Base-by-base conservation (phyloP, 176 grass and related monocot genomes). In the Musa itinerans region DNA sequence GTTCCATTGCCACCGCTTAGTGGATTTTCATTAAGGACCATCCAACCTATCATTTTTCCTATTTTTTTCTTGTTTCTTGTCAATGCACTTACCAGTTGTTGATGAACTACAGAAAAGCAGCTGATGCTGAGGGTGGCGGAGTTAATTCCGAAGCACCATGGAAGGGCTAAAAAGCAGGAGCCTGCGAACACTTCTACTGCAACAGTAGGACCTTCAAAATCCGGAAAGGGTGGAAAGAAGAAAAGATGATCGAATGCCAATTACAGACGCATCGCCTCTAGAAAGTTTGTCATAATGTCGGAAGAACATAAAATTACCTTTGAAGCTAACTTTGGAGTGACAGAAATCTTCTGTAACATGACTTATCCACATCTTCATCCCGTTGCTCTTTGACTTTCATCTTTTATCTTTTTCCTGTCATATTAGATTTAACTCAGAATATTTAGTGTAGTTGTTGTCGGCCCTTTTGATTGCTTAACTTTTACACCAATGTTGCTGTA, bases 91-190 rank as follows among this genome's bases (percentile, higher is more conserved):
- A 22, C 4, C 34, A 43, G 34, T 34, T 8, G 13, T 27, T 15
- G 26, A 16, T 68, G 24, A 26, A 74, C 78, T 83, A 54, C 86
- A 93, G 94, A 89, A 83, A 98, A 98, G 72, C 84, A 89, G 55
- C 79, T 98, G 68, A 86, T 93, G 94, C 72, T 93, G 76, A 84
- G 85, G 83, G 68, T 98, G 65, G 90, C 90, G 61, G 94, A 87
- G 84, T 74, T 98, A 66, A 88, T 98, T 75, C 94, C 94, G 53
- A 93, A 93, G 82, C 90, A 98, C 77, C 90, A 87, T 71, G 94
- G 90, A 68, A 98, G 90, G 82, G 87, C 75, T 9, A 90, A 93
- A 78, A 98, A 98, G 76, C 90, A 88, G 84, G 94, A 98, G 58
- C 27, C 79, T 15, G 82, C 64, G 11, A 72, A 52, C n/a, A 1